Conservation (phyloP, 108 stramenopile species). For the Pseudonitzschia delicatissima region DNA sequence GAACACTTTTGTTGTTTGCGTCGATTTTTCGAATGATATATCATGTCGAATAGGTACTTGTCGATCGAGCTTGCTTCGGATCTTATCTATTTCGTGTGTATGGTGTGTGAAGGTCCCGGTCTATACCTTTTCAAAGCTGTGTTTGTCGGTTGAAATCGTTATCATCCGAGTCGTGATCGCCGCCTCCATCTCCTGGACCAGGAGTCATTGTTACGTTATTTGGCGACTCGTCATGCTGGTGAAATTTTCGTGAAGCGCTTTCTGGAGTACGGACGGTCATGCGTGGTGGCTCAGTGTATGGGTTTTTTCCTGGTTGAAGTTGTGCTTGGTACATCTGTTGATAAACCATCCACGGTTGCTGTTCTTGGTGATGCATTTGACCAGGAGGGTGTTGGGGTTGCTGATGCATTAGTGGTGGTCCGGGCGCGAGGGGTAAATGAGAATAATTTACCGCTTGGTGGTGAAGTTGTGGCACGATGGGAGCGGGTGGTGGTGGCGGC, state of each 20-base stretch:
- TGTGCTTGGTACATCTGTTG: constrained; percentile 34
- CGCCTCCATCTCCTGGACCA: constrained; percentile 8
- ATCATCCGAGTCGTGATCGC: constrained; percentile 7
- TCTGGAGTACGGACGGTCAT: constrained; percentile 1
- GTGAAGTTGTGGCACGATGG: constrained; percentile 2
- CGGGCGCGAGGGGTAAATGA: neutral
- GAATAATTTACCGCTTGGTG: neutral
- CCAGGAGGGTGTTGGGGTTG: constrained; percentile 10
- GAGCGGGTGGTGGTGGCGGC: neutral
- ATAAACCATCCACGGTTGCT: constrained; percentile 37
- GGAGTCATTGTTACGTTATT: constrained; percentile 12
- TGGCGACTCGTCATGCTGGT: constrained; percentile 4
- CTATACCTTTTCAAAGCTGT: neutral
- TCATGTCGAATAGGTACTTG: neutral
- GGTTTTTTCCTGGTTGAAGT: constrained; percentile 9
- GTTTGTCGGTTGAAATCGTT: neutral
- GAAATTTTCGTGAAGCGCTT: constrained; percentile 3
- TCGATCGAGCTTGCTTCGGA: neutral
- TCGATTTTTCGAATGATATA: neutral
- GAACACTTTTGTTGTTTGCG: neutral
- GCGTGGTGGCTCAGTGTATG: neutral
- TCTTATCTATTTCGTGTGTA: neutral
- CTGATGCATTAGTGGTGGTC: constrained; percentile 6
- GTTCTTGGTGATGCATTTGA: constrained; percentile 13
- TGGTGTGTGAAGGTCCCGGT: neutral